Base-by-base conservation (phyloP, 805 yeast species). In the Saturnispora sekii region DNA sequence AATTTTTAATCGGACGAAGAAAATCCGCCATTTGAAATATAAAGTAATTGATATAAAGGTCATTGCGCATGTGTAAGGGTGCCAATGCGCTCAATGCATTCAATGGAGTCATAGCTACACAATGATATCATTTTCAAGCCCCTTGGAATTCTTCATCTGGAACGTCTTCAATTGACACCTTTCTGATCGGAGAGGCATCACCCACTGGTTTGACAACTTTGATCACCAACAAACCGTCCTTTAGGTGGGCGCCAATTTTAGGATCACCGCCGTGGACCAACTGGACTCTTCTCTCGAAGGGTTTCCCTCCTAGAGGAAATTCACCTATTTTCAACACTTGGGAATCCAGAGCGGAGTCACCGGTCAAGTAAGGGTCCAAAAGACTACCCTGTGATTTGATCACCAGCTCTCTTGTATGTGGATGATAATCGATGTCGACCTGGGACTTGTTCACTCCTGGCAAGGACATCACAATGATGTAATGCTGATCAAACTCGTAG, bases 391-490 rank as follows among this genome's bases (percentile, higher is more conserved):
- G 66, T 31, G 83, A 84, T 48, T 70, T 73, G 32, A 78, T 62
- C 14, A 73, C 64, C 47, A 78, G 52, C 49, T 76, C 80, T 51
- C 72, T 70, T 10, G 74, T 67, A 1, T 78, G 65, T 32, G 82
- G 79, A 53, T 78, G 83, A 59, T 67, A 77, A 53, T 78, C 79
- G 35, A 78, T 68, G 41, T 71, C 73, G 50, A 78, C 69, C 14
- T 73, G 68, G 35, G 69, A 68, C 17, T 74, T 70, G 30, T 67
- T 64, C 2, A 79, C 79, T 40, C 84, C 84, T n/a, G 84, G 77
- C 21, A 21, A 21, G 5, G 26, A 21, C 26, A 21, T 21, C 8
- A 21, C 26, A 21, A 21, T 21, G 26, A 21, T 21, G 26, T 21
- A 21, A 21, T 21, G 26, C 8, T 21, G 26, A 21, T 21, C 26